A percentile compares a stretch with the other conserved stretches of the same genome.
phyloP scores from a whole-genome alignment of 139 green algal species.

The Chlorella sorokiniana region DNA sequence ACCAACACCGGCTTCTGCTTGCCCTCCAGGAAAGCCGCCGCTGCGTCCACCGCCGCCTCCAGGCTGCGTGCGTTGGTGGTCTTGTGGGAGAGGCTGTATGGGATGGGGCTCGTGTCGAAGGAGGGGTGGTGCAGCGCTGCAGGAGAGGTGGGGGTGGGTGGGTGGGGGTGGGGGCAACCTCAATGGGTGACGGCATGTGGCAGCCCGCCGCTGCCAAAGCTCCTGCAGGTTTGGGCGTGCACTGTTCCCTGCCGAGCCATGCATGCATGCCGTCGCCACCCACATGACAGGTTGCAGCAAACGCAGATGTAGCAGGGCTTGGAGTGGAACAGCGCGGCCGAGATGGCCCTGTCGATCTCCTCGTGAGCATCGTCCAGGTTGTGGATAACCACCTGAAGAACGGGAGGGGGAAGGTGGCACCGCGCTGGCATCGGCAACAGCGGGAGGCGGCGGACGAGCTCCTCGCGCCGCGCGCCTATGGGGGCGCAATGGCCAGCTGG shows the following conservation, averaged over 20 bases:
- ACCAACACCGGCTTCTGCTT: slow-evolving; percentile 72
- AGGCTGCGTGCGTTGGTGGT: slow-evolving; percentile 46
- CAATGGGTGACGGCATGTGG: too few relatives aligned
- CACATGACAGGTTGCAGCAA: slow-evolving; percentile 59
- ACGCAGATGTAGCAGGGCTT: slow-evolving; percentile 83
- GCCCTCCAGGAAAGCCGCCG: slow-evolving; percentile 53
- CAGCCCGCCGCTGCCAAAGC: too few relatives aligned
- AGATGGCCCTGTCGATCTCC: slow-evolving; percentile 74
- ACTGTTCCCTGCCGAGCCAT: too few relatives aligned
- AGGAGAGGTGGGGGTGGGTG: neutral
- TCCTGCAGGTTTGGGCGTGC: too few relatives aligned
- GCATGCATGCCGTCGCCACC: neutral
- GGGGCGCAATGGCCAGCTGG: too few relatives aligned
- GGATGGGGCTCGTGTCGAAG: slow-evolving; percentile 57
- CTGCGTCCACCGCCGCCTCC: slow-evolving; percentile 66
- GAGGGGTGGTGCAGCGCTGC: slow-evolving; percentile 53
- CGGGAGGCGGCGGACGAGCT: too few relatives aligned
- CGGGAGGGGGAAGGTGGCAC: neutral
- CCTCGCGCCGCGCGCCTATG: too few relatives aligned
- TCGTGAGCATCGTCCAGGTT: slow-evolving; percentile 64
- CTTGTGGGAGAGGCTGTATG: slow-evolving; percentile 43
- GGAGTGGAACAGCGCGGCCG: slow-evolving; percentile 45
- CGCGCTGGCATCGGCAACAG: too few relatives aligned
- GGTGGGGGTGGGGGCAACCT: neutral
- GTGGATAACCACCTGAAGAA: slow-evolving; percentile 31